Conservation (phyloP, 371 early-diverging fungal species). For the Rhizopus microsporus region DNA sequence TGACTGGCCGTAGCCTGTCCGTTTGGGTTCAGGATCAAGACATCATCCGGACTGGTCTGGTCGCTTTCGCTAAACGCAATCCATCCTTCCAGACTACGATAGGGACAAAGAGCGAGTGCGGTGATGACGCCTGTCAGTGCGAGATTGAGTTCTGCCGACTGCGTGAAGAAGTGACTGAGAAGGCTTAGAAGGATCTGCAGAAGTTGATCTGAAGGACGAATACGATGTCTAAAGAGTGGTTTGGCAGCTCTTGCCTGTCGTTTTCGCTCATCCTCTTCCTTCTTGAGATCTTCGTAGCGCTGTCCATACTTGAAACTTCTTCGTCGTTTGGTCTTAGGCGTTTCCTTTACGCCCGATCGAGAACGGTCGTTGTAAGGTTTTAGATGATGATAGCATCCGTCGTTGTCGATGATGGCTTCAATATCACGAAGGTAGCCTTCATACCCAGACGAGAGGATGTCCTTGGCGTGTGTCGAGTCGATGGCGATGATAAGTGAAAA, state of each 20-base stretch:
- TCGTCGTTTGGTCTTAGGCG: constrained; percentile 48
- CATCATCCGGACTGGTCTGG: constrained; percentile 49
- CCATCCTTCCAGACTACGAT: constrained; percentile 79
- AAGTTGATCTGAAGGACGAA: constrained; percentile 64
- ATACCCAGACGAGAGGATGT: constrained; percentile 65
- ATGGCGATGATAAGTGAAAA: constrained; percentile 68
- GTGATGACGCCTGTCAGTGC: constrained; percentile 88
- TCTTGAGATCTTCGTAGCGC: constrained; percentile 40
- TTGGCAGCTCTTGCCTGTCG: background rate
- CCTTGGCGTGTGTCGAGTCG: constrained; percentile 55
- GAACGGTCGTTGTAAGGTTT: constrained; percentile 30
- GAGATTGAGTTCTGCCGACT: constrained; percentile 87
- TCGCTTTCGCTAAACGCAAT: constrained; percentile 71
- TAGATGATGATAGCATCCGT: constrained; percentile 58
- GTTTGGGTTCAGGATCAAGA: constrained; percentile 28
- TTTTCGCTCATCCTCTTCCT: constrained; percentile 4
- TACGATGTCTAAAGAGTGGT: constrained; percentile 38
- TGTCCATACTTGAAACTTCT: constrained; percentile 66
- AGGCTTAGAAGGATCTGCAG: constrained; percentile 65
- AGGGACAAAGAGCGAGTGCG: constrained; percentile 77
- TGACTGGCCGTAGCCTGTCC: constrained; percentile 10
- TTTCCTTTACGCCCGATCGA: constrained; percentile 14
- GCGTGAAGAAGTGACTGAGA: constrained; percentile 79
- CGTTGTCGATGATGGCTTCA: constrained; percentile 63
- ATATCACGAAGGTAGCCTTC: constrained; percentile 81